phyloP scores from a whole-genome alignment of 805 yeast species.

The Scheffersomyces amazonensis region DNA sequence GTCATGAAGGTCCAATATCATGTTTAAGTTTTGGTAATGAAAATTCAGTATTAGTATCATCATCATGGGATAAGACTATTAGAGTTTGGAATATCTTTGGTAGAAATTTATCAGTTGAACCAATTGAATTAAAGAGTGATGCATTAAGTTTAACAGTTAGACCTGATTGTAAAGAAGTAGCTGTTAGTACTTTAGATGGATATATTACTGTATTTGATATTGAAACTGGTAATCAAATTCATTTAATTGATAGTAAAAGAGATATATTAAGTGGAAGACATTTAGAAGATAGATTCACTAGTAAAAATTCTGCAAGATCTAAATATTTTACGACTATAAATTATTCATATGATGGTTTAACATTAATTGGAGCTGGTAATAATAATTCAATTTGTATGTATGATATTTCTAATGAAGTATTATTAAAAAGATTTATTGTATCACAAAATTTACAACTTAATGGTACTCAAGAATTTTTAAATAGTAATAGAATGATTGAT shows the following conservation, averaged over 20 bases:
- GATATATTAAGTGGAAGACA: conserved; percentile 89
- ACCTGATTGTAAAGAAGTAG: conserved; percentile 90
- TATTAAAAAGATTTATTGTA: conserved; percentile 76
- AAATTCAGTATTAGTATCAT: conserved; percentile 74
- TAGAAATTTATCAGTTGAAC: conserved; percentile 84
- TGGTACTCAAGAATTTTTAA: conserved; percentile 78
- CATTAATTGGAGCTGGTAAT: conserved; percentile 90
- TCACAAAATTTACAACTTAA: conserved; percentile 88
- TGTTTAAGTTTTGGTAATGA: conserved; percentile 82
- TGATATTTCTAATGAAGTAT: conserved; percentile 84
- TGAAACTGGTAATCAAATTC: conserved; percentile 75
- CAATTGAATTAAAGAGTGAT: conserved; percentile 80
- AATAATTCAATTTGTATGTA: conserved; percentile 88
- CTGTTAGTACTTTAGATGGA: conserved; percentile 87
- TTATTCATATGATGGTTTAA: conserved; percentile 86
- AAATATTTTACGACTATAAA: conserved; percentile 77
- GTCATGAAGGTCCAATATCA: conserved; percentile 95
- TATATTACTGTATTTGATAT: conserved; percentile 81
- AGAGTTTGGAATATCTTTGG: conserved; percentile 92
- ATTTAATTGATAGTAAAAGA: conserved; percentile 78
- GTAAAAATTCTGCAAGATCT: conserved; percentile 79
- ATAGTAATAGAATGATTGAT: conserved; percentile 81
- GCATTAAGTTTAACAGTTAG: conserved; percentile 79
- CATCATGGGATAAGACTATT: conserved; percentile 95
- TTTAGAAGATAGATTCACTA: conserved; percentile 74